Percentiles rank a stretch among this genome's conserved stretches.
phyloP scores from a whole-genome alignment of 306 rosid genomes.

The Castanospermum australe region DNA sequence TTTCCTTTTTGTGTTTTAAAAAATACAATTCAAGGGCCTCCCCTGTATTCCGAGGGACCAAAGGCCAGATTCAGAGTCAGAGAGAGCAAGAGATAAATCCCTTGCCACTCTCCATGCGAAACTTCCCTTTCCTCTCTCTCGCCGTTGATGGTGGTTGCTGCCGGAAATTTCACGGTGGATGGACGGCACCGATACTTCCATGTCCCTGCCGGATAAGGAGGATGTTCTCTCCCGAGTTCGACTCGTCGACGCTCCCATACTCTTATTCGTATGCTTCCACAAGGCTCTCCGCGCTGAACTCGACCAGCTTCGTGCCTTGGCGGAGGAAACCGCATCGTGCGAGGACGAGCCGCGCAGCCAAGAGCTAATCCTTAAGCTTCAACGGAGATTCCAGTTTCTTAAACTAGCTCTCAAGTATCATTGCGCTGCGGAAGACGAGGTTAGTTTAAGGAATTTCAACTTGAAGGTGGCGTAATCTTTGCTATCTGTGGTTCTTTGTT shows the following conservation, averaged over 20 bases:
- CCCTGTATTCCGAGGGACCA: conserved; percentile 3
- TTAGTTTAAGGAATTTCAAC: neutral
- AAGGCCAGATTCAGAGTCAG: neutral
- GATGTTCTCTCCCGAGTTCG: neutral
- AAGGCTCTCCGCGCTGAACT: conserved; percentile 70
- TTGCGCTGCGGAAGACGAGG: conserved; percentile 89
- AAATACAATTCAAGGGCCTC: too few relatives aligned
- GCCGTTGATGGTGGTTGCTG: conserved; percentile 58
- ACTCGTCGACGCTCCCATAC: conserved; percentile 46
- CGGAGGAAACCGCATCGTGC: conserved; percentile 44
- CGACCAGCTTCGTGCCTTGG: conserved; percentile 42
- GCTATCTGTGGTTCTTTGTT: too few relatives aligned
- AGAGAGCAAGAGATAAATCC: conserved; percentile 15
- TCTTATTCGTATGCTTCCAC: conserved; percentile 54
- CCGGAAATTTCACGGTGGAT: conserved; percentile 40
- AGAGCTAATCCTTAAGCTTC: conserved; percentile 45
- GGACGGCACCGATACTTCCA: conserved; percentile 56
- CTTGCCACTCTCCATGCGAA: conserved; percentile 7
- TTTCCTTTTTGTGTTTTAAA: too few relatives aligned
- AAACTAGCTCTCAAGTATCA: conserved; percentile 68
- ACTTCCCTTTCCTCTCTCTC: conserved; percentile 34
- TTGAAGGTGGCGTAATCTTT: neutral
- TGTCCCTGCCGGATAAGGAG: conserved; percentile 30
- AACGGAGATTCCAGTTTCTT: conserved; percentile 64
- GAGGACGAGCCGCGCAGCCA: conserved; percentile 27